These are phyloP conservation scores for Syncephalis fuscata DNA, from an alignment of 371 early-diverging fungal species.

Conservation along the genomic window DNA sequence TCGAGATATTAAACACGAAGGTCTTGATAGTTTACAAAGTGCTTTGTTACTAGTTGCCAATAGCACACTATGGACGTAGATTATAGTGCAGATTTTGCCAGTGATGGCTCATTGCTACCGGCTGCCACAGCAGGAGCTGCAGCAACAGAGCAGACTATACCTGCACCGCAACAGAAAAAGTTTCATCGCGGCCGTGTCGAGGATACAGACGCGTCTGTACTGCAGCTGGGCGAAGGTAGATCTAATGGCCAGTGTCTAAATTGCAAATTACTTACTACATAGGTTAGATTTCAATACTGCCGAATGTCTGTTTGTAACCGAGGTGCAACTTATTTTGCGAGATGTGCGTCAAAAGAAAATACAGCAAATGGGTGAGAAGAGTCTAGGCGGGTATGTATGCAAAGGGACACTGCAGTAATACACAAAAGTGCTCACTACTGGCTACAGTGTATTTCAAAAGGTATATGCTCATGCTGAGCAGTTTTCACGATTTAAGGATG, in stretches of 20 bases:
- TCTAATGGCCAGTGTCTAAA: too few relatives aligned
- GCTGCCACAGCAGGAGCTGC: too few relatives aligned
- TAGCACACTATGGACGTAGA: too few relatives aligned
- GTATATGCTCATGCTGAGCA: slow-evolving; percentile 62
- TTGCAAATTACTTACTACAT: neutral
- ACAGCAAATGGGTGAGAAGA: slow-evolving; percentile 12
- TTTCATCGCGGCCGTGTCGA: slow-evolving; percentile 37
- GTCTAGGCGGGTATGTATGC: neutral
- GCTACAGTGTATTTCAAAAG: slow-evolving; percentile 59
- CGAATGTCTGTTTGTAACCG: slow-evolving; percentile 74
- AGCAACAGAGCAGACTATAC: too few relatives aligned
- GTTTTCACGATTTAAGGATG: slow-evolving; percentile 68
- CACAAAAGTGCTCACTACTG: too few relatives aligned
- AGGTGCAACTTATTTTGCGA: slow-evolving; percentile 65
- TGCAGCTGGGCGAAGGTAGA: slow-evolving; percentile 53
- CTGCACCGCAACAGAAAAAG: slow-evolving; percentile 5
- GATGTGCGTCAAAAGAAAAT: slow-evolving; percentile 33
- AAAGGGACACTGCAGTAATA: slow-evolving; percentile 10
- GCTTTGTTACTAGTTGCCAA: too few relatives aligned
- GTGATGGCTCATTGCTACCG: too few relatives aligned
- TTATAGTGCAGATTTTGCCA: too few relatives aligned
- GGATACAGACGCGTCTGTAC: slow-evolving; percentile 52
- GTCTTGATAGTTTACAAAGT: too few relatives aligned
- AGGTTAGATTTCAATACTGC: slow-evolving; percentile 51
- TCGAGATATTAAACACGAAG: too few relatives aligned